A percentile compares a stretch with the other conserved stretches of the same genome.
Conservation (phyloP, 2,329 filamentous ascomycete species). For the Alternaria sp. region DNA sequence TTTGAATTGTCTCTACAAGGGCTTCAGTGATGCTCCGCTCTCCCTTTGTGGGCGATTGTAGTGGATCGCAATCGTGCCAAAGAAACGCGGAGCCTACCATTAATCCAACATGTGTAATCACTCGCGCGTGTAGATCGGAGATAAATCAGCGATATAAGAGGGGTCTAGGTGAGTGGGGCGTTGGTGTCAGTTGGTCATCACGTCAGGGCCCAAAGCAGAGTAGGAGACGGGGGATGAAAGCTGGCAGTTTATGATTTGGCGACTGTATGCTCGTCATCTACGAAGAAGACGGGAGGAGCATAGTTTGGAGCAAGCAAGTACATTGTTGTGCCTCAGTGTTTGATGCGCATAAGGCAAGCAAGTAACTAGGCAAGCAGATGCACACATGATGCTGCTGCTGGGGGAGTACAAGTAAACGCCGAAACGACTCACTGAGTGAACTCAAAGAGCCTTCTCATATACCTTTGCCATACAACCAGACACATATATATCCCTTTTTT, state of each 20-base stretch:
- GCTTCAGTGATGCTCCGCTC: neutral
- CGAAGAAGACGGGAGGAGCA: neutral
- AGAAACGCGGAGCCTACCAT: neutral
- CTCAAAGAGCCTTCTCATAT: neutral
- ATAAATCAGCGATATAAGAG: neutral
- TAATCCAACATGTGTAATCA: neutral
- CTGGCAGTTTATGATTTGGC: neutral
- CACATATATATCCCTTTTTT: neutral
- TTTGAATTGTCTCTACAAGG: neutral
- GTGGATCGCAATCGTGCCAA: neutral
- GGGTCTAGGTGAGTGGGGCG: neutral
- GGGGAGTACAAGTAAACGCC: neutral
- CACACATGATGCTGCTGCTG: neutral
- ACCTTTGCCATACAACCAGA: neutral
- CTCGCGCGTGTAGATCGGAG: neutral
- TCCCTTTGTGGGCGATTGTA: neutral
- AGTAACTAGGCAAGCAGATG: neutral
- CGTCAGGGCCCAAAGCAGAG: neutral
- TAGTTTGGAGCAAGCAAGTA: neutral
- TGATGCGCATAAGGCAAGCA: neutral
- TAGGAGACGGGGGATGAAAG: neutral
- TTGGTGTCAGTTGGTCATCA: neutral
- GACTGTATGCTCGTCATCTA: neutral
- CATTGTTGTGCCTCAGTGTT: neutral
- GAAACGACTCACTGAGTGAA: neutral